These are phyloP conservation scores for Tuber brumale DNA, from an alignment of 495 filamentous ascomycete species.

Conservation along the genomic window DNA sequence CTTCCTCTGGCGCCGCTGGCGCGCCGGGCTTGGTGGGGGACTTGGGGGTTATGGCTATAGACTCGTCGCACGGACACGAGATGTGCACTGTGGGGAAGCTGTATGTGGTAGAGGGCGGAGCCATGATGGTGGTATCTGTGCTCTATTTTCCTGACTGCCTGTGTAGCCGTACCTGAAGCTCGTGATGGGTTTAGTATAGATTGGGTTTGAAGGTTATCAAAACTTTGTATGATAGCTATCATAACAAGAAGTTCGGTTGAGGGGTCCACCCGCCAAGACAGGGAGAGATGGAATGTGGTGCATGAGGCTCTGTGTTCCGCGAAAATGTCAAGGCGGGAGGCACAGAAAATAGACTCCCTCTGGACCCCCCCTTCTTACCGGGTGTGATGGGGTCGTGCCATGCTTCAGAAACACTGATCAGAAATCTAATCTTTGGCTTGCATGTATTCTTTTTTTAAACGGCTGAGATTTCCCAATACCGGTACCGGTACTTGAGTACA, in stretches of 20 bases:
- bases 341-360: not conserved
- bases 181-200: not conserved
- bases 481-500: too few relatives aligned
- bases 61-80: slow-evolving; percentile 80
- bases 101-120: slow-evolving; percentile 46
- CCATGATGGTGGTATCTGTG: slow-evolving; percentile 49
- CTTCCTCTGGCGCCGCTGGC: slow-evolving; percentile 37
- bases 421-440: not conserved
- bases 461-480: not conserved
- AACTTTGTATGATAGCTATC: not conserved
- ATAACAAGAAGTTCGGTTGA: not conserved
- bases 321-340: not conserved
- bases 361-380: not conserved
- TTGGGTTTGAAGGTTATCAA: not conserved
- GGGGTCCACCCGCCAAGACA: not conserved
- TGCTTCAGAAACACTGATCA: not conserved
- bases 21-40: slow-evolving; percentile 45
- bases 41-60: slow-evolving; percentile 45
- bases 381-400: not conserved
- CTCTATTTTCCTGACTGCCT: not conserved
- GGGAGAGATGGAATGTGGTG: not conserved
- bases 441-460: not conserved
- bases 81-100: slow-evolving; percentile 81
- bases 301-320: not conserved
- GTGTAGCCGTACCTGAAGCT: not conserved